phyloP scores from a whole-genome alignment of 805 yeast genomes.

The Yarrowia sp. region DNA sequence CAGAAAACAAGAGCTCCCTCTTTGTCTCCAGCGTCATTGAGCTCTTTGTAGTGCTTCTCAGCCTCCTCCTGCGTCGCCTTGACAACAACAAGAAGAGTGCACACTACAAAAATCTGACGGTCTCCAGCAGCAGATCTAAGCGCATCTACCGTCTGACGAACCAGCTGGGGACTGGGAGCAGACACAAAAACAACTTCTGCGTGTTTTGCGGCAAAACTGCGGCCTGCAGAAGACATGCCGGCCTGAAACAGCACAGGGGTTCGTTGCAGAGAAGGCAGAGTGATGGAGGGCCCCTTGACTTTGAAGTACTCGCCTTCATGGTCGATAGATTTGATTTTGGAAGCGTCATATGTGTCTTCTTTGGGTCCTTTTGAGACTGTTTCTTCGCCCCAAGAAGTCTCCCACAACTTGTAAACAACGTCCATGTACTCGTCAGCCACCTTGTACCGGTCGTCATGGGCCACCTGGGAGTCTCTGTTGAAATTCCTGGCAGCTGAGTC shows the following conservation, averaged over 20 bases:
- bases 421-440: conserved; percentile 44
- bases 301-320: conserved; percentile 44
- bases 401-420: conserved; percentile 42
- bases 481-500: conserved; percentile 45
- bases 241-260: conserved; percentile 47
- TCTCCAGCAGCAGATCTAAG: conserved; percentile 39
- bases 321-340: conserved; percentile 43
- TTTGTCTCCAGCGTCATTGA: background rate
- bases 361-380: conserved; percentile 37
- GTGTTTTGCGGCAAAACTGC: conserved; percentile 44
- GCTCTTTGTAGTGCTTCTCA: conserved; percentile 1
- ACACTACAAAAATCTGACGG: conserved; percentile 4
- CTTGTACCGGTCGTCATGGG: conserved; percentile 45
- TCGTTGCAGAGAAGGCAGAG: conserved; percentile 46
- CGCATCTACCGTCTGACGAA: conserved; percentile 37
- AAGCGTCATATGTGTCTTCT: conserved; percentile 35
- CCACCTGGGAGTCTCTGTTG: conserved; percentile 40
- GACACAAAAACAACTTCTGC: conserved; percentile 45
- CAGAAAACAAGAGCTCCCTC: background rate
- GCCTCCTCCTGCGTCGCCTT: conserved; percentile 4
- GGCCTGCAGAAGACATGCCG: conserved; percentile 44
- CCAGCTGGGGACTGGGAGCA: conserved; percentile 38
- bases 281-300: conserved; percentile 45
- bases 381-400: conserved; percentile 47
- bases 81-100: conserved; percentile 1